phyloP scores from a whole-genome alignment of 2,329 filamentous ascomycete species.

The Fusarium luffae region DNA sequence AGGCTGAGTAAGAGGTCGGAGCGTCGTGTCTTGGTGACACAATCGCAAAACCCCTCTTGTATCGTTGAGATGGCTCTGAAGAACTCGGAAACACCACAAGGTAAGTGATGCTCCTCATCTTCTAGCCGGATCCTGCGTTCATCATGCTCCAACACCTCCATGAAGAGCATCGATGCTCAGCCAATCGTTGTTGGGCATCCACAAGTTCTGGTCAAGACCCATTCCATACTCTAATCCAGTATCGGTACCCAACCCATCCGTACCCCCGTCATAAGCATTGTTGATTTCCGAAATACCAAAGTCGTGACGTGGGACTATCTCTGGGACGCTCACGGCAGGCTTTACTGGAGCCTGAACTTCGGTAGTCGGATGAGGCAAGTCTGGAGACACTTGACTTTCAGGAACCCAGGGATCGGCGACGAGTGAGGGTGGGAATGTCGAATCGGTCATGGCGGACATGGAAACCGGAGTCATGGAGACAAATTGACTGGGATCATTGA shows the following conservation, averaged over 20 bases:
- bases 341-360: conserved; percentile 34
- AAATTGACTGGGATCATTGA: conserved; percentile 40
- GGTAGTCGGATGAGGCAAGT: conserved; percentile 34
- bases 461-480: conserved; percentile 25
- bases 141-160: conserved; percentile 47
- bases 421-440: conserved; percentile 47
- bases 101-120: background rate
- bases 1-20: background rate
- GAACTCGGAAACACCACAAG: background rate
- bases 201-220: conserved; percentile 54
- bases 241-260: conserved; percentile 60
- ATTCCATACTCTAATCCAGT: conserved; percentile 57
- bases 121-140: background rate
- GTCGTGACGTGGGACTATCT: conserved; percentile 41
- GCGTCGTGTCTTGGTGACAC: background rate
- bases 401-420: conserved; percentile 47
- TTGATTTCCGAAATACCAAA: conserved; percentile 58
- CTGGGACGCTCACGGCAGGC: conserved; percentile 27
- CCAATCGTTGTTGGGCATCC: conserved; percentile 51
- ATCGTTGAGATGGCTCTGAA: conserved; percentile 18
- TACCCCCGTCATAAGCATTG: conserved; percentile 61
- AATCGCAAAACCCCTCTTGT: background rate
- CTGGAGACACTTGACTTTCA: conserved; percentile 45
- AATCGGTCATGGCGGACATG: conserved; percentile 45
- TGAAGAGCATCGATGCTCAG: conserved; percentile 49